A percentile compares a stretch with the other conserved stretches of the same genome.
These are phyloP conservation scores for Cladosporium phlei DNA, from an alignment of 2,329 filamentous ascomycete genomes.

Conservation along the genomic window DNA sequence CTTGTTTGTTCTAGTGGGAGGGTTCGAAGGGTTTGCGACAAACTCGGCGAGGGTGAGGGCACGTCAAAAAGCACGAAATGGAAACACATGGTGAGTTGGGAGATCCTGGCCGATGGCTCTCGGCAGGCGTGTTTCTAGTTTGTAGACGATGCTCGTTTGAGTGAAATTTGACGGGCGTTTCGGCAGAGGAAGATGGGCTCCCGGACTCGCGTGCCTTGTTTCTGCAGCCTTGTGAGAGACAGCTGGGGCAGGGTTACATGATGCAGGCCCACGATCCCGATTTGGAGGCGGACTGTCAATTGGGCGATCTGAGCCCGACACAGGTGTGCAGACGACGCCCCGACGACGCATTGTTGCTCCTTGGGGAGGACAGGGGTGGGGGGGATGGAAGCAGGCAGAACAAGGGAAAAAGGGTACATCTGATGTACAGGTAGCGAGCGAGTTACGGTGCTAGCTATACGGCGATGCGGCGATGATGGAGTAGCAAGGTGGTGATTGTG, in stretches of 20 bases:
- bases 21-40: slow-evolving; percentile 1
- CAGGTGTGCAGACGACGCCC: no score
- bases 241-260: slow-evolving; percentile 3
- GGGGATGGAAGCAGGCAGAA: not conserved
- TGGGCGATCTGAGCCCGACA: not conserved
- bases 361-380: not conserved
- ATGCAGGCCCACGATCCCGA: slow-evolving; percentile 3
- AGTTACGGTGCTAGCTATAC: no score
- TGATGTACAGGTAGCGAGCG: no score
- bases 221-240: slow-evolving; percentile 10
- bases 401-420: no score
- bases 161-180: slow-evolving; percentile 11
- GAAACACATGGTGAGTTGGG: slow-evolving; percentile 1
- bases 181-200: no score
- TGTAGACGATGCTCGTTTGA: slow-evolving; percentile 6
- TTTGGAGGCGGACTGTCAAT: not conserved
- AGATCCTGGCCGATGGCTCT: not conserved
- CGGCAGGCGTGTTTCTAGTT: slow-evolving; percentile 6
- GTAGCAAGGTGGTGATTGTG: slow-evolving; percentile 5
- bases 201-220: slow-evolving; percentile 7
- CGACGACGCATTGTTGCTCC: not conserved
- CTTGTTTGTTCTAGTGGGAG: slow-evolving; percentile 1
- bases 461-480: not conserved
- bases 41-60: not conserved
- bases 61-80: not conserved